These are phyloP conservation scores for Fremontodendron californicum DNA, from an alignment of 345 rosid genomes.

Conservation along the genomic window DNA sequence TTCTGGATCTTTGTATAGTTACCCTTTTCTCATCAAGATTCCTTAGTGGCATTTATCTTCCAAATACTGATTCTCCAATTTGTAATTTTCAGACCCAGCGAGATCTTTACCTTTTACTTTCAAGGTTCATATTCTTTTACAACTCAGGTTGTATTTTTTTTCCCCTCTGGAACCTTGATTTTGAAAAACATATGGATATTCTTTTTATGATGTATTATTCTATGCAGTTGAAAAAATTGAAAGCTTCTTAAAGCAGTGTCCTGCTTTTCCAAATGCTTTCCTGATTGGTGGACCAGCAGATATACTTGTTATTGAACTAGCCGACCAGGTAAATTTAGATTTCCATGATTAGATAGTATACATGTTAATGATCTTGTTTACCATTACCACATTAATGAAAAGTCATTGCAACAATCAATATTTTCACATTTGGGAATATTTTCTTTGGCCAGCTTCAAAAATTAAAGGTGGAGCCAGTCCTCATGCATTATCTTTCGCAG, in stretches of 20 bases:
- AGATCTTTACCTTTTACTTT: constrained; percentile 75
- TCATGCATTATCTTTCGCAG: constrained; percentile 79
- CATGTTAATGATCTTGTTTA: neutral
- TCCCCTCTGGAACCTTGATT: neutral
- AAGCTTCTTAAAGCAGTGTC: constrained; percentile 67
- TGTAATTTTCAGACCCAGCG: constrained; percentile 64
- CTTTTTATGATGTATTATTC: constrained; percentile 17
- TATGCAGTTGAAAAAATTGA: constrained; percentile 73
- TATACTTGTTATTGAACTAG: constrained; percentile 82
- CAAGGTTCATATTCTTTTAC: constrained; percentile 88
- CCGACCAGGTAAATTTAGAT: constrained; percentile 73
- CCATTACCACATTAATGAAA: neutral
- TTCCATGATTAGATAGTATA: neutral
- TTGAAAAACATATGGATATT: neutral
- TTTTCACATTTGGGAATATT: constrained; percentile 2
- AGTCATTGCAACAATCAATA: neutral
- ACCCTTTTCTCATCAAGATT: neutral
- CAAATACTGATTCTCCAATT: neutral
- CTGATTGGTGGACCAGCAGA: constrained; percentile 86
- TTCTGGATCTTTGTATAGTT: constrained; percentile 3
- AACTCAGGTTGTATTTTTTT: constrained; percentile 53
- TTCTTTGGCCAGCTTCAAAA: constrained; percentile 69
- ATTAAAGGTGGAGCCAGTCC: constrained; percentile 95
- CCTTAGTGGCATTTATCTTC: neutral
- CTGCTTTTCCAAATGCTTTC: constrained; percentile 80